Percentiles rank a stretch among this genome's conserved stretches.
Evolutionary conservation across 106 monocot genomes (phyloP).

Genomic region (Cymbidium sinense): DNA sequence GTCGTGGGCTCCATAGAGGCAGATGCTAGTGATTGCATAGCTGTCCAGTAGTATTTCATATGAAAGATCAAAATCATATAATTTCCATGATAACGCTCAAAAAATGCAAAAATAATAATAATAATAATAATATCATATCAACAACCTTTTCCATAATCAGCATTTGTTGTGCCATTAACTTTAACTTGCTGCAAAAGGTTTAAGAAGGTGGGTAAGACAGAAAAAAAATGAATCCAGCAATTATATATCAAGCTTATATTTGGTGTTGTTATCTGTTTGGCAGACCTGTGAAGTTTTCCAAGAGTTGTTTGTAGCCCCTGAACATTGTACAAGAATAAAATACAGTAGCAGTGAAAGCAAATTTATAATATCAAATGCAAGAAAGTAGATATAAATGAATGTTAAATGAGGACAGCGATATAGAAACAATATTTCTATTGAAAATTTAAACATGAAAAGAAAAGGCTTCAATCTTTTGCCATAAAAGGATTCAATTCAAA

Average conservation of each 20-base stretch:
- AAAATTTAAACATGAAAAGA: conserved; percentile 12
- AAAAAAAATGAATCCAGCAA: not conserved
- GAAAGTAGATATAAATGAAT: too few species aligned
- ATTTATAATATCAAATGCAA: too few species aligned
- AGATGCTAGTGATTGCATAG: conserved; percentile 30
- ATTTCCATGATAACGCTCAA: too few species aligned
- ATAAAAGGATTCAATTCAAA: not conserved
- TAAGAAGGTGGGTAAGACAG: not conserved
- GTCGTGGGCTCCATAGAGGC: conserved; percentile 35
- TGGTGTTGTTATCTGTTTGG: conserved; percentile 2
- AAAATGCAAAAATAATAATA: too few species aligned
- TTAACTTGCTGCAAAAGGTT: conserved; percentile 36
- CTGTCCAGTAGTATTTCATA: conserved; percentile 23
- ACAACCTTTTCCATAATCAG: conserved; percentile 32
- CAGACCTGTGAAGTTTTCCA: conserved; percentile 5
- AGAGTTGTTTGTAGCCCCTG: conserved; percentile 11
- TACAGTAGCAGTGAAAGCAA: too few species aligned
- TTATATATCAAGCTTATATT: not conserved
- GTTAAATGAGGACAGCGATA: too few species aligned
- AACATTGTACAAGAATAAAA: not conserved
- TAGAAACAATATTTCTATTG: too few species aligned
- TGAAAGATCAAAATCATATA: not conserved
- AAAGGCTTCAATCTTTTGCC: not conserved
- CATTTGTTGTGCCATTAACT: conserved; percentile 31
- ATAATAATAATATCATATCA: too few species aligned